A percentile compares a stretch with the other conserved stretches of the same genome.
Evolutionary conservation across 2,329 filamentous ascomycete species (phyloP).

Genomic region (Acephala macrosclerotiorum): DNA sequence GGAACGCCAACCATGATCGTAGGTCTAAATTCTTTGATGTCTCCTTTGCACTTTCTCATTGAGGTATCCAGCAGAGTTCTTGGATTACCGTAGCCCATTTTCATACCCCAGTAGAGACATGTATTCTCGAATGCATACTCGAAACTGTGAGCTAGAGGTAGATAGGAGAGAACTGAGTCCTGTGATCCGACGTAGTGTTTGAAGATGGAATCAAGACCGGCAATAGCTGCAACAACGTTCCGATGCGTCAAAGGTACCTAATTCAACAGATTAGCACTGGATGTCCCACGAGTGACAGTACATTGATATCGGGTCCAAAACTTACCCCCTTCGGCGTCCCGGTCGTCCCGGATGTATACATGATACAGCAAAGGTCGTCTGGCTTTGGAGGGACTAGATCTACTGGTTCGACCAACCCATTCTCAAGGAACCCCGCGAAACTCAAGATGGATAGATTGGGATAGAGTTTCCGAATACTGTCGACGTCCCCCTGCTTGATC

Average conservation of each 20-base stretch:
- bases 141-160: conserved; percentile 93
- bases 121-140: conserved; percentile 96
- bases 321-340: conserved; percentile 86
- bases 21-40: conserved; percentile 90
- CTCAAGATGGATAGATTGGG: conserved; percentile 59
- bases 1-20: conserved; percentile 93
- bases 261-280: too few relatives aligned
- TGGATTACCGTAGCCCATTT: conserved; percentile 90
- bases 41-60: conserved; percentile 88
- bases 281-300: too few relatives aligned
- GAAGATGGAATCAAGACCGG: conserved; percentile 80
- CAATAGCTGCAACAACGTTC: conserved; percentile 82
- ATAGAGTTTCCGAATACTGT: conserved; percentile 61
- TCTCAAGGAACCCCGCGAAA: conserved; percentile 58
- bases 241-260: conserved; percentile 74
- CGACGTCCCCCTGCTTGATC: conserved; percentile 54
- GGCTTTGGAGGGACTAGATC: conserved; percentile 76
- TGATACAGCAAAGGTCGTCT: conserved; percentile 82
- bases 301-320: too few relatives aligned
- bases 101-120: conserved; percentile 86
- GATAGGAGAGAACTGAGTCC: conserved; percentile 86
- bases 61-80: conserved; percentile 86
- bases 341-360: conserved; percentile 89
- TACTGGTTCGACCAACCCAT: conserved; percentile 65
- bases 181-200: conserved; percentile 77